Base-by-base conservation (phyloP, 352 stramenopile species). In the Phytophthora cryptogea region DNA sequence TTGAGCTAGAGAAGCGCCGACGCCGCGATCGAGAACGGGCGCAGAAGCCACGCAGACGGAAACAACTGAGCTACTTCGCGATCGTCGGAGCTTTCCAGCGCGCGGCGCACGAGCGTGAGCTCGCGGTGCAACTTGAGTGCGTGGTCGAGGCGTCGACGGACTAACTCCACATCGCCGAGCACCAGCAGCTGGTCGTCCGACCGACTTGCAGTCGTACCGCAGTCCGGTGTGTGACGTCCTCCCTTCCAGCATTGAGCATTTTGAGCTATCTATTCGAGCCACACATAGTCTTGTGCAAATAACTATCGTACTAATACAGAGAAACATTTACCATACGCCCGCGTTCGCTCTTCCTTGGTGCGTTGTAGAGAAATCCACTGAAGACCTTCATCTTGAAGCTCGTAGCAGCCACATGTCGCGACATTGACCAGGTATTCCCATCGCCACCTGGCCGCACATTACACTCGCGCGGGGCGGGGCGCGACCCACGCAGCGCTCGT, bases 71-170 rank as follows among this genome's bases (percentile, higher is more conserved):
- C 60, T 92, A 86, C 57, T 90, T 91, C 54, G 83, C 85, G 32
- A 94, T 94, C 52, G 68, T 88, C 30, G 77, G 80, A 9, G 85
- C 85, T 3, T 94, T 94, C 63, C 85, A 94, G 36, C 85, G 83
- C 37, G 85, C 85, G 4, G 78, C 80, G 5, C 79, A 80, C 49
- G 83, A 94, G 61, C 80, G 85, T 50, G 65, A 84, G 31, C 58
- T 80, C 5, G 72, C 74, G 0, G 16, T 85, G 49, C 70, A 76
- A 52, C 44, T 76, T 13, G 72, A 80, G 42, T 68, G 64, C 41
- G 54, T 77, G 16, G 65, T 76, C n/a, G 55, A 70, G 35, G 59
- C 70, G 41, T 71, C 70, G 26, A 69, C 51, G 11, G 56, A 72
- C 27, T 75, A 46, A 66, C 13, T 51, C 54, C 42, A 31, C 37